Conservation (phyloP, 129 eudicot species). For the Artemisia argyi region DNA sequence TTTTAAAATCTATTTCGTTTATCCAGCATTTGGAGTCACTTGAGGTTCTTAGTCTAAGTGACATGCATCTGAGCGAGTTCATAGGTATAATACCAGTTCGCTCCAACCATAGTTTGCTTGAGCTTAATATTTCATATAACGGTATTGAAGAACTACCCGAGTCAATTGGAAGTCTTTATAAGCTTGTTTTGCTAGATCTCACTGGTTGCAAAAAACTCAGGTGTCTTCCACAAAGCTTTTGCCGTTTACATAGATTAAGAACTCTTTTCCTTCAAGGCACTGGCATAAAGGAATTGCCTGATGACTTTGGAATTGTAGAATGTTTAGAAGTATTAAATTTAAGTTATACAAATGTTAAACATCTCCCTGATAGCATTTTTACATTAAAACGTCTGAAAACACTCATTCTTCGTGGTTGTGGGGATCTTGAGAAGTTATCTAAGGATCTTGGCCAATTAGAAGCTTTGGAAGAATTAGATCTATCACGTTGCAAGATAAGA, state of each 20-base stretch:
- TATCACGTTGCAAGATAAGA: not conserved
- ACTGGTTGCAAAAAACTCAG: not conserved
- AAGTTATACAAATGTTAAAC: not conserved
- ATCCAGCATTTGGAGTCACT: slow-evolving; percentile 17
- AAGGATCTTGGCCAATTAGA: not conserved
- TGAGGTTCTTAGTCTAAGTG: not conserved
- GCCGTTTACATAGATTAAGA: slow-evolving; percentile 17
- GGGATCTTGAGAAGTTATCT: not conserved
- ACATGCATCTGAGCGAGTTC: not conserved
- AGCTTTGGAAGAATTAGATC: not conserved
- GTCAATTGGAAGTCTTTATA: slow-evolving; percentile 22
- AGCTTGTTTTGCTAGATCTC: slow-evolving; percentile 17
- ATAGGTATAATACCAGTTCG: slow-evolving; percentile 5
- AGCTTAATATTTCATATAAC: not conserved
- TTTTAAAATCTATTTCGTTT: not conserved
- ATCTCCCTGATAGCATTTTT: not conserved
- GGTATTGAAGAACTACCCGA: slow-evolving; percentile 22
- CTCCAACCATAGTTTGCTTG: not conserved
- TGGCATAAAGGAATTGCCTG: not conserved
- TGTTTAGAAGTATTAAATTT: not conserved
- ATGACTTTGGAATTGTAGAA: too few relatives aligned
- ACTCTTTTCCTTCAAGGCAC: not conserved
- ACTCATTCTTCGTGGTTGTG: not conserved
- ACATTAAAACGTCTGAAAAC: not conserved
- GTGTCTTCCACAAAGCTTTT: slow-evolving; percentile 17